Percentiles rank a stretch among this genome's conserved stretches.
Evolutionary conservation across 306 rosid species (phyloP).

Genomic region (Quercus agrifolia): DNA sequence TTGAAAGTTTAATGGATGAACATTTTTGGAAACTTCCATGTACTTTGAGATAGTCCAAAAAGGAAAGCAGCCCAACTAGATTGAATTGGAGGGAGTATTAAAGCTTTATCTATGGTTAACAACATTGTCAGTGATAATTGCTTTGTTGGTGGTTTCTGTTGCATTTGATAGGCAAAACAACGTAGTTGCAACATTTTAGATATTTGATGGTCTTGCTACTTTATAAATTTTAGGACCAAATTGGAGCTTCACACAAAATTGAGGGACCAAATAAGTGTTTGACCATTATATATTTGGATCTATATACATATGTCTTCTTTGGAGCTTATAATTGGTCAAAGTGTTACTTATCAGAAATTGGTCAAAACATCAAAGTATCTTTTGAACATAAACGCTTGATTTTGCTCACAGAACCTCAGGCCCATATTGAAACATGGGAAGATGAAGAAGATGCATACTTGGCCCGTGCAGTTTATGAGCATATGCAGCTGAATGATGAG

Average conservation of each 20-base stretch:
- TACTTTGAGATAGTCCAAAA: no score
- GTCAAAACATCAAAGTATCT: not conserved
- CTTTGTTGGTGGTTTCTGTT: not conserved
- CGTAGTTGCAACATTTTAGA: not conserved
- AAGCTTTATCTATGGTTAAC: no score
- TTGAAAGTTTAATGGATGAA: no score
- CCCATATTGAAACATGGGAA: slow-evolving; percentile 56
- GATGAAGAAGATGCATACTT: slow-evolving; percentile 77
- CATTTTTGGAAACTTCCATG: no score
- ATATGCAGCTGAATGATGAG: slow-evolving; percentile 66
- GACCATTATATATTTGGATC: not conserved
- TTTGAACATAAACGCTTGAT: slow-evolving; percentile 21
- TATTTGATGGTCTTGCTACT: not conserved
- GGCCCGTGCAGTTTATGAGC: slow-evolving; percentile 67
- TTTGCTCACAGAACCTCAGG: slow-evolving; percentile 40
- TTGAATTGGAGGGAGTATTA: no score
- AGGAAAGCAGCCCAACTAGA: no score
- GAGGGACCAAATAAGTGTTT: not conserved
- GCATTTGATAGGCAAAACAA: not conserved
- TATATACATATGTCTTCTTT: not conserved
- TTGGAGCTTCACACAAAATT: not conserved
- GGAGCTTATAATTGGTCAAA: not conserved
- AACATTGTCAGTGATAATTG: not conserved
- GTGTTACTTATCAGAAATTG: not conserved
- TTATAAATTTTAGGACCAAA: not conserved